phyloP scores from a whole-genome alignment of 192 early-diverging fungal genomes.

The Spinellus fusiger region DNA sequence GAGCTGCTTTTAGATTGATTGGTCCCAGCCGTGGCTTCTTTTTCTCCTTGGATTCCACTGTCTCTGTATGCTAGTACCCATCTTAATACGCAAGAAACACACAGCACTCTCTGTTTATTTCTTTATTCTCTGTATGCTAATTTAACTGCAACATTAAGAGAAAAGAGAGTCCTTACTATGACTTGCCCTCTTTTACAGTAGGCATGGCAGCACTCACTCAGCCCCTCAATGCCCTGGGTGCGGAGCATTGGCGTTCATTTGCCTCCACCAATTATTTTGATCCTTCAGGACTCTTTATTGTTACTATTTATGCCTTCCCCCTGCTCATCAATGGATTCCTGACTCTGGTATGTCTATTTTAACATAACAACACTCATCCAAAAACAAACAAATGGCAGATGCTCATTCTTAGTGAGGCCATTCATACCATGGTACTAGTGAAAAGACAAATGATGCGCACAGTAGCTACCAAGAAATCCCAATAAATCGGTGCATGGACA shows the following conservation, averaged over 20 bases:
- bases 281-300: conserved; percentile 35
- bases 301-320: conserved; percentile 37
- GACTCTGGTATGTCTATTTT: conserved; percentile 23
- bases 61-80: conserved; percentile 25
- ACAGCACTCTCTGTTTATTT: conserved; percentile 34
- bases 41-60: conserved; percentile 35
- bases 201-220: conserved; percentile 38
- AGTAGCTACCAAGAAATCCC: neutral
- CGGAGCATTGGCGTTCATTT: conserved; percentile 37
- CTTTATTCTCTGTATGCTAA: conserved; percentile 33
- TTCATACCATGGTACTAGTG: conserved; percentile 26
- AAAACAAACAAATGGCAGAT: conserved; percentile 9
- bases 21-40: conserved; percentile 45
- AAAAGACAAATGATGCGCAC: conserved; percentile 31
- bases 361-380: neutral
- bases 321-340: conserved; percentile 35
- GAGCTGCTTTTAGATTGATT: conserved; percentile 33
- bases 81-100: conserved; percentile 35
- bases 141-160: neutral
- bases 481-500: too few species aligned
- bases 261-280: conserved; percentile 49
- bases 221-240: conserved; percentile 35
- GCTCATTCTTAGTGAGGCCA: conserved; percentile 28
- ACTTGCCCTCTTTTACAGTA: conserved; percentile 20
- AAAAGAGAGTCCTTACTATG: neutral